Conservation (phyloP, 257 asterid species). For the Salvia miltiorrhiza region DNA sequence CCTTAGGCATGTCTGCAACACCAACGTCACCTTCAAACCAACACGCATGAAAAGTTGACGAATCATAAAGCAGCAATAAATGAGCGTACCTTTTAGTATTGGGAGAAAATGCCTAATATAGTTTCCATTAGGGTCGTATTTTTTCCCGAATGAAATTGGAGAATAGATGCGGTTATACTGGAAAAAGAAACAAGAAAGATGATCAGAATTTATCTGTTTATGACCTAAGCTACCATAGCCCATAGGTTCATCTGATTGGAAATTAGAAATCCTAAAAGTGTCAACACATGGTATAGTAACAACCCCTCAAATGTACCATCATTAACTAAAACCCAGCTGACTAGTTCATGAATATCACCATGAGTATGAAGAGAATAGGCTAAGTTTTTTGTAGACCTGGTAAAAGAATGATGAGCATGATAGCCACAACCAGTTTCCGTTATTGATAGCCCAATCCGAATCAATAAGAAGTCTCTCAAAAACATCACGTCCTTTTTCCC, state of each 20-base stretch:
- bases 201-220: constrained; percentile 8
- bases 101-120: constrained; percentile 92
- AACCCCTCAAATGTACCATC: too few relatives aligned
- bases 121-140: constrained; percentile 79
- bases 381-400: constrained; percentile 50
- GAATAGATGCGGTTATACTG: constrained; percentile 94
- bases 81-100: constrained; percentile 62
- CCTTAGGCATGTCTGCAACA: constrained; percentile 89
- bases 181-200: constrained; percentile 23
- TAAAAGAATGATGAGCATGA: constrained; percentile 96
- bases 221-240: too few relatives aligned
- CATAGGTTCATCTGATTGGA: too few relatives aligned
- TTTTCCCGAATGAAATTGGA: constrained; percentile 91
- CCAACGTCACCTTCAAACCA: background rate
- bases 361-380: background rate
- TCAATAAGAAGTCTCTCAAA: constrained; percentile 92
- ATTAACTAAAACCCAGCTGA: too few relatives aligned
- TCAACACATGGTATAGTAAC: too few relatives aligned
- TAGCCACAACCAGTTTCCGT: constrained; percentile 96
- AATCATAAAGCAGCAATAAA: constrained; percentile 7
- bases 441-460: constrained; percentile 95
- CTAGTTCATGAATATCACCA: constrained; percentile 5
- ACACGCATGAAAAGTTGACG: constrained; percentile 14
- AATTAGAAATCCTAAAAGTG: too few relatives aligned
- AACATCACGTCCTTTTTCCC: constrained; percentile 97